Evolutionary conservation across 108 stramenopile genomes (phyloP).

Genomic region (Pseudonitzschia multiseries): DNA sequence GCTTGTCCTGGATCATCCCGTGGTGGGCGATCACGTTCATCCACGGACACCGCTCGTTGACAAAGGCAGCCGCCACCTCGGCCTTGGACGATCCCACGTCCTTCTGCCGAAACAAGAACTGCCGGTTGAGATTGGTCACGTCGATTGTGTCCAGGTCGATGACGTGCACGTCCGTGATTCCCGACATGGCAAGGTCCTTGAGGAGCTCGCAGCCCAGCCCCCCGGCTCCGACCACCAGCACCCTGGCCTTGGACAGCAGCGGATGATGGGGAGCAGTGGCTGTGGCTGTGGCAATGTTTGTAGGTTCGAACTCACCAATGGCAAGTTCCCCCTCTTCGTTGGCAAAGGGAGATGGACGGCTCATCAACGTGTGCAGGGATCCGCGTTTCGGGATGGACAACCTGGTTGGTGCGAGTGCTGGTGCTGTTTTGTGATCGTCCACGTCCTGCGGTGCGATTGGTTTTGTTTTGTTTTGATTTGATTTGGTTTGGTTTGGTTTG

Average conservation of each 20-base stretch:
- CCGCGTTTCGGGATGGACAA: conserved; percentile 37
- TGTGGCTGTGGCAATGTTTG: no score
- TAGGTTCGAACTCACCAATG: conserved; percentile 83
- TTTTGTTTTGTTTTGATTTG: background rate
- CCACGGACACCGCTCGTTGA: conserved; percentile 87
- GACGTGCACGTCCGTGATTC: conserved; percentile 85
- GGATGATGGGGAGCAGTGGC: conserved; percentile 24
- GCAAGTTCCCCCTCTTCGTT: conserved; percentile 79
- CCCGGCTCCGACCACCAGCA: conserved; percentile 98
- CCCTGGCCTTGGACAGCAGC: conserved; percentile 51
- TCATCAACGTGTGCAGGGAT: conserved; percentile 59
- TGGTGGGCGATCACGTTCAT: conserved; percentile 92
- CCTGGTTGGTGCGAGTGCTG: background rate
- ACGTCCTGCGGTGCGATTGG: conserved; percentile 1
- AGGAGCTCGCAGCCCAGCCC: conserved; percentile 98
- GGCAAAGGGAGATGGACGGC: conserved; percentile 65
- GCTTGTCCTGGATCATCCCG: conserved; percentile 96
- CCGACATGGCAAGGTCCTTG: conserved; percentile 95
- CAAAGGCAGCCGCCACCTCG: conserved; percentile 82
- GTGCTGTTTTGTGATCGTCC: background rate
- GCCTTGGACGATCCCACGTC: conserved; percentile 96
- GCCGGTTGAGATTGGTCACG: conserved; percentile 99
- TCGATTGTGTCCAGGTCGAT: conserved; percentile 98
- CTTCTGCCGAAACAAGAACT: conserved; percentile 97
- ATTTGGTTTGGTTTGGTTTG: background rate